Base-by-base conservation (phyloP, 2,329 filamentous ascomycete genomes). In the Aphanocladium album region DNA sequence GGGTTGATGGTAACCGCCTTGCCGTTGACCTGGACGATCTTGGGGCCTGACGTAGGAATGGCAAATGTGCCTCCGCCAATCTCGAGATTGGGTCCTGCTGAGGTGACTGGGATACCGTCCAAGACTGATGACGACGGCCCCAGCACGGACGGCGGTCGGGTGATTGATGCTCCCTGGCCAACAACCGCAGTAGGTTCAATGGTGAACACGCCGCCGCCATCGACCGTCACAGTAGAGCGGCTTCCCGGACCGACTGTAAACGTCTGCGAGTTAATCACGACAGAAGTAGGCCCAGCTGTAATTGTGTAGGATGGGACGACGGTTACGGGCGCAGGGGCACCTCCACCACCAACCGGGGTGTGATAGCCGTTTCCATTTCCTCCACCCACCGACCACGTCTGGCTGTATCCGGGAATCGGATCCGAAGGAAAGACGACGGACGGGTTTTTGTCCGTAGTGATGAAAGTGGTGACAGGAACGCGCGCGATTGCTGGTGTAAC, bases 401-500 rank as follows among this genome's bases (percentile, higher is more conserved):
- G 57, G 16, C 47, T 51, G 25, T 52, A 62, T 35, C 25, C 30
- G 8, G 57, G 23, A 67, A 65, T 69, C 5, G 67, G 62, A 17
- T 75, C 69, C 2, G 75, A 72, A 1, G 77, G 67, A 62, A 74
- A 72, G 2, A 82, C 74, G 17, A 83, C 79, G 9, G 78, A 75
- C 0, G 82, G 81, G 60, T 83, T 83, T 67, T 83, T 83, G 67
- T 83, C 81, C 3, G 81, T 83, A 2, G 80, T 83, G 55, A 80
- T 67, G 51, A 82, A 77, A 3, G 76, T 80, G 51, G 80, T 65
- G 6, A 76, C 77, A 27, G 66, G 57, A 27, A 53, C 16, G 12
- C 30, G 57, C 16, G 16, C 47, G 19, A 52, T n/a, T 46, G 25
- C 27, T 43, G 30, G 60, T 53, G 12, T 23, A 3, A 12, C 11